Base-by-base conservation (phyloP, 441 rosid species). In the Gossypium davidsonii region DNA sequence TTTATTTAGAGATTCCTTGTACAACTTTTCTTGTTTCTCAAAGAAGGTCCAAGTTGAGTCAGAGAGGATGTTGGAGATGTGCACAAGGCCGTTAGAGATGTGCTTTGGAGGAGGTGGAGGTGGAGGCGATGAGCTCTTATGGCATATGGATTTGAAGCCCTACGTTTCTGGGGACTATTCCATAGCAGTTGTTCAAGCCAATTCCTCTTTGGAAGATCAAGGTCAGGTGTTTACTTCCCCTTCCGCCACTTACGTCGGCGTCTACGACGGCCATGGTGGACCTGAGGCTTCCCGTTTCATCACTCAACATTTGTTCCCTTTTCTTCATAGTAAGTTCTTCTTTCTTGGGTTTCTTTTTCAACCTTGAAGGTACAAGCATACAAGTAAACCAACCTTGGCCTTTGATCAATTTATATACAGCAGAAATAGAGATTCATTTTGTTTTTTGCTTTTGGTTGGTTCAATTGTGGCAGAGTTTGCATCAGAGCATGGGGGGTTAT, bases 191-290 rank as follows among this genome's bases (percentile, higher is more conserved):
- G 85, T 84, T 12, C 91, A 89, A 78, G 94, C 91, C 4, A 89
- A 89, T 73, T 81, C 87, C 21, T 52, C 28, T 31, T 66, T 89
- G 64, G 94, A 89, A 71, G 91, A 87, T 57, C 94, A 89, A 74
- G 85, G 85, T 2, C 91, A 89, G 76, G 87, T 89, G 31, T 79
- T 78, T 55, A 83, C 94, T 59, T 79, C 88, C 39, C 87, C 91
- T 62, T 83, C 88, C 26, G 85, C 87, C 20, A 89, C 90, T 5
- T 89, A 77, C 66, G 74, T 89, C 65, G 94, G 91, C 44, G 86
- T 89, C 69, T 89, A 89, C 74, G 91, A 89, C 64, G 91, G 89
- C 60, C 91, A 89, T 57, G 94, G 91, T 7, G 91, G 91, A 2
- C 88, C 89, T 12, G 88, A 89, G 64, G 80, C 91, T 77, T 82